Base-by-base conservation (phyloP, 140 eudicot species). In the Anethum foeniculum region DNA sequence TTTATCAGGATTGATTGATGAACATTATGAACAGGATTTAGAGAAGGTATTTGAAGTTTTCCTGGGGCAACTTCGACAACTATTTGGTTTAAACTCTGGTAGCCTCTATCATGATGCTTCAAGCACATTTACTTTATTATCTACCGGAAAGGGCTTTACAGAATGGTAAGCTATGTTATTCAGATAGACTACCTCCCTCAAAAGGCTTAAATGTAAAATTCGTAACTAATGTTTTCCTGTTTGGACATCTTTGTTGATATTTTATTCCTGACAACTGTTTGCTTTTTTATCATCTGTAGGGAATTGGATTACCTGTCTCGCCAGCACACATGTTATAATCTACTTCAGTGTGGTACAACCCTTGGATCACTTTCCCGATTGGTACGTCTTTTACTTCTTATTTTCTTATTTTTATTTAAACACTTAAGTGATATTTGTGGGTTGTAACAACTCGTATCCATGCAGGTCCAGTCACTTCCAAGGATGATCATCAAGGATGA, bases 321-420 rank as follows among this genome's bases (percentile, higher is more conserved):
- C 80, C 96, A 92, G 69, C 97, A 95, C 85, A 90, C 97, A 78
- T 92, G 93, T 79, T 95, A 88, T 79, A 95, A 95, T 88, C 99
- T 95, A 80, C 91, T 85, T 77, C 97, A 93, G 56, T 90, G 97
- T 83, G 93, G 90, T 76, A 93, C 96, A 46, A 95, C 99, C 46
- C 97, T 95, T 18, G 97, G 99, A 84, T 95, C 99, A 78, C 97
- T 95, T 89, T 95, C 99, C 80, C 92, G 96, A 85, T 83, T 95
- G 96, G 99, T 95, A 88, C 74, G 87, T 75, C 73, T 30, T 82
- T 44, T 11, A 48, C 74, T 3, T 78, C 65, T 82, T 39, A 38
- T n/a, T 38, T 38, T 38, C 41, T 38, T 28, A 18, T 44, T 65
- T 71, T 5, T 77, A 32, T 48, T 28, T 44, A 72, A 36, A 71